A percentile compares a stretch with the other conserved stretches of the same genome.
Evolutionary conservation across 2,329 filamentous ascomycete species (phyloP).

Genomic region (Aspergillus neoniger): DNA sequence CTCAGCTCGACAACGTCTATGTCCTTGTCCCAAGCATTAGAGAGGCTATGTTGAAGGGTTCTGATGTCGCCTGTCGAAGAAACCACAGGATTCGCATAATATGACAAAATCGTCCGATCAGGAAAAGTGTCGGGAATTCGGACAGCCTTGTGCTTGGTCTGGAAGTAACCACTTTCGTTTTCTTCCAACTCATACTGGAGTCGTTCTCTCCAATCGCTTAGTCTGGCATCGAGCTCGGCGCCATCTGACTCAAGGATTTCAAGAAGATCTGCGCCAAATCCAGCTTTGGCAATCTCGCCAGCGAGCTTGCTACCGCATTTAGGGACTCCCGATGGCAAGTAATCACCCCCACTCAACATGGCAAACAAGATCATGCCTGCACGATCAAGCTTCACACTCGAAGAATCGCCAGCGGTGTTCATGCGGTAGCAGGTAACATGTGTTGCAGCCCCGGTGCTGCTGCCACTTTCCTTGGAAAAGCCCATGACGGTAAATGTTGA

Average conservation of each 20-base stretch:
- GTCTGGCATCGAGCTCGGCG: constrained; percentile 29
- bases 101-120: constrained; percentile 73
- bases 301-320: constrained; percentile 86
- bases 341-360: constrained; percentile 93
- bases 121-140: constrained; percentile 81
- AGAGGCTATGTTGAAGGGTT: constrained; percentile 55
- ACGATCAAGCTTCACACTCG: constrained; percentile 61
- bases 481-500: constrained; percentile 76
- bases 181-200: constrained; percentile 75
- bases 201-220: constrained; percentile 70
- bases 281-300: constrained; percentile 84
- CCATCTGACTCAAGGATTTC: constrained; percentile 57
- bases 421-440: constrained; percentile 81
- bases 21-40: constrained; percentile 58
- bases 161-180: constrained; percentile 82
- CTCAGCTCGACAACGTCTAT: constrained; percentile 70
- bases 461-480: constrained; percentile 73
- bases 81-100: constrained; percentile 85
- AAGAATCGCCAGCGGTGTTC: constrained; percentile 19
- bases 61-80: constrained; percentile 63
- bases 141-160: constrained; percentile 71
- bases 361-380: constrained; percentile 94
- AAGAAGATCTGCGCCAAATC: constrained; percentile 75
- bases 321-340: constrained; percentile 82
- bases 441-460: constrained; percentile 66